Percentiles rank a stretch among this genome's conserved stretches.
phyloP scores from a whole-genome alignment of 2,329 filamentous ascomycete species.

The Fusarium secorum region DNA sequence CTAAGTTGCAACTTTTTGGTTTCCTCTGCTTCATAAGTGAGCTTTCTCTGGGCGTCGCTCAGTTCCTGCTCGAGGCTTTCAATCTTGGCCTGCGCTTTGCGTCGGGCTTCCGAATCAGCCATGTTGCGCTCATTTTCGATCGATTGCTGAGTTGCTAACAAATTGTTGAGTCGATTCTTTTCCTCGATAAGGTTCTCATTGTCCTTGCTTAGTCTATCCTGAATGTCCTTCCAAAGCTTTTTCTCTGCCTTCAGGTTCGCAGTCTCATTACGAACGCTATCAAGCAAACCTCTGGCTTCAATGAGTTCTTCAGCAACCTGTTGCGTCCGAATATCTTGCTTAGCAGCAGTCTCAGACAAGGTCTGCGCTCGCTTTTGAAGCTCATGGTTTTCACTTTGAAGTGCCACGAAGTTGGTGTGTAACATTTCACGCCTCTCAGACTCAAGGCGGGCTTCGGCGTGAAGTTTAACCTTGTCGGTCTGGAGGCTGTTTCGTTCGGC shows the following conservation, averaged over 20 bases:
- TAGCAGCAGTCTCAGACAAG: conserved; percentile 83
- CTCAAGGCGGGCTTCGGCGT: conserved; percentile 82
- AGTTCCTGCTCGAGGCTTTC: conserved; percentile 84
- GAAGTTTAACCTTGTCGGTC: conserved; percentile 79
- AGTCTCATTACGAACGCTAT: conserved; percentile 89
- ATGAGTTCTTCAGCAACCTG: conserved; percentile 93
- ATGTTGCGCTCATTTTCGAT: conserved; percentile 92
- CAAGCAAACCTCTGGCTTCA: conserved; percentile 80
- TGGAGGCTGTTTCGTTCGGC: conserved; percentile 84
- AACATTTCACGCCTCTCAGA: conserved; percentile 89
- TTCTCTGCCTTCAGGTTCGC: conserved; percentile 96
- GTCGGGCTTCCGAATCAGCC: conserved; percentile 79
- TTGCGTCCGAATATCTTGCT: conserved; percentile 88
- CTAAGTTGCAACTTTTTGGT: conserved; percentile 81
- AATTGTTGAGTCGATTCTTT: conserved; percentile 80
- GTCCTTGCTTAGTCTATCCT: conserved; percentile 86
- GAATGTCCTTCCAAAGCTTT: conserved; percentile 91
- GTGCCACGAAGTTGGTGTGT: conserved; percentile 82
- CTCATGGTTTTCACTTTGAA: conserved; percentile 85
- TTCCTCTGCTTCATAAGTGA: conserved; percentile 84
- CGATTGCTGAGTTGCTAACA: conserved; percentile 85
- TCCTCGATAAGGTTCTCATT: conserved; percentile 87
- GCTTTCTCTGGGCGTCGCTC: conserved; percentile 78
- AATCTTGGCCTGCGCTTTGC: conserved; percentile 79
- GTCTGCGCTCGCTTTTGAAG: conserved; percentile 82